Conservation (phyloP, 2,329 filamentous ascomycete genomes). For the Cladosporium phlei region DNA sequence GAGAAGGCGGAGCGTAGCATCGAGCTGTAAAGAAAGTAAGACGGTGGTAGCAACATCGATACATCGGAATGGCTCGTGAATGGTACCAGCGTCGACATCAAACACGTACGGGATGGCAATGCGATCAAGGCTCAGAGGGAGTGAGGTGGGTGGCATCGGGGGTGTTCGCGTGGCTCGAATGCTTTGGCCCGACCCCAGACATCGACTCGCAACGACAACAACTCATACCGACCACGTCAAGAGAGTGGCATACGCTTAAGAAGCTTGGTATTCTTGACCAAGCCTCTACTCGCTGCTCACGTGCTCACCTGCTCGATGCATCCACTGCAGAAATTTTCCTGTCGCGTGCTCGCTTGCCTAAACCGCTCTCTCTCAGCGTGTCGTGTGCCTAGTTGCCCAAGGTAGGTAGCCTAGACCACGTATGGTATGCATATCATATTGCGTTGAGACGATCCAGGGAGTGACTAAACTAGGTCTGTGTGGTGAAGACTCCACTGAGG, state of each 20-base stretch:
- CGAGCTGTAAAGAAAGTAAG: too few relatives aligned
- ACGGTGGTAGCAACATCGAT: neutral
- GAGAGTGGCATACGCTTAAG: slow-evolving; percentile 1
- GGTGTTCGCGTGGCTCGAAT: neutral
- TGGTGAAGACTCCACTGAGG: too few relatives aligned
- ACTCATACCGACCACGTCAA: too few relatives aligned
- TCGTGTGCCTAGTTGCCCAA: slow-evolving; percentile 3
- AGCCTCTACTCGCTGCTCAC: neutral
- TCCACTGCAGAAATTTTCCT: neutral
- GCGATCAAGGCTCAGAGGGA: neutral
- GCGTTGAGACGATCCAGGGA: too few relatives aligned
- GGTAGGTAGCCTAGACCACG: too few relatives aligned
- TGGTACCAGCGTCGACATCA: too few relatives aligned
- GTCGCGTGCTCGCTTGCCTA: slow-evolving; percentile 6
- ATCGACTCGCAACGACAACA: neutral
- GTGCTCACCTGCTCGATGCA: slow-evolving; percentile 3
- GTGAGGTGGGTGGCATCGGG: neutral
- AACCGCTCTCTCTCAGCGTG: neutral
- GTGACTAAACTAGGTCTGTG: too few relatives aligned
- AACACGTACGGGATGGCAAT: too few relatives aligned
- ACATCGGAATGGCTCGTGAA: too few relatives aligned
- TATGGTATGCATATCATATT: too few relatives aligned
- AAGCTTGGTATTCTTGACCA: slow-evolving; percentile 10
- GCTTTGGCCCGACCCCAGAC: neutral
- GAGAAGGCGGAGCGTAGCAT: neutral